Evolutionary conservation across 2,329 filamentous ascomycete species (phyloP).

Genomic region (Apiospora rasikravindrae): DNA sequence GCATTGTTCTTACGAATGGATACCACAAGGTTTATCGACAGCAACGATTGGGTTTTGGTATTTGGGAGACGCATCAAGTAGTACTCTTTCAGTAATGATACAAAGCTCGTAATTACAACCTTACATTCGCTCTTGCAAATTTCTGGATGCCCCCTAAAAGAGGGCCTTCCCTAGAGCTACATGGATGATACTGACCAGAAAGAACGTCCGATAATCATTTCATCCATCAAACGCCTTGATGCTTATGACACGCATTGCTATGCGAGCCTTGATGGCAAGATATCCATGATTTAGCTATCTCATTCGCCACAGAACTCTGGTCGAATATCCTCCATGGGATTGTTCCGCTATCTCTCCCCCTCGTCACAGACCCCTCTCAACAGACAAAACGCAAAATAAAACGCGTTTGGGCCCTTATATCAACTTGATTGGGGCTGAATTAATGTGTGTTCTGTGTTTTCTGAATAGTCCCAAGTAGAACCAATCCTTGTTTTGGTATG

Average conservation of each 20-base stretch:
- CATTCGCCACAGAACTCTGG: background rate
- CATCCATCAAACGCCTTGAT: conserved; percentile 11
- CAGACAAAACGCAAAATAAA: background rate
- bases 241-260: background rate
- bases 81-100: background rate
- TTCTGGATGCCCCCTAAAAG: background rate
- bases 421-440: background rate
- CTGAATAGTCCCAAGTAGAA: background rate
- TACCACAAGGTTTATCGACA: conserved; percentile 8
- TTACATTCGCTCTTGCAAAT: background rate
- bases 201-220: background rate
- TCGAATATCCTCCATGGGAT: background rate
- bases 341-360: background rate
- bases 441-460: background rate
- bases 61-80: background rate
- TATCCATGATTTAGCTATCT: background rate
- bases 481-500: background rate
- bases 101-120: background rate
- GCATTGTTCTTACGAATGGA: conserved; percentile 3
- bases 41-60: background rate
- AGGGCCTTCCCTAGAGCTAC: background rate
- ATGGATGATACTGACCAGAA: background rate
- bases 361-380: background rate
- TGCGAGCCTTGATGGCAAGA: background rate
- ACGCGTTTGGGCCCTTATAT: background rate